Evolutionary conservation across 371 early-diverging fungal species (phyloP).

Genomic region (Mucor irregularis): DNA sequence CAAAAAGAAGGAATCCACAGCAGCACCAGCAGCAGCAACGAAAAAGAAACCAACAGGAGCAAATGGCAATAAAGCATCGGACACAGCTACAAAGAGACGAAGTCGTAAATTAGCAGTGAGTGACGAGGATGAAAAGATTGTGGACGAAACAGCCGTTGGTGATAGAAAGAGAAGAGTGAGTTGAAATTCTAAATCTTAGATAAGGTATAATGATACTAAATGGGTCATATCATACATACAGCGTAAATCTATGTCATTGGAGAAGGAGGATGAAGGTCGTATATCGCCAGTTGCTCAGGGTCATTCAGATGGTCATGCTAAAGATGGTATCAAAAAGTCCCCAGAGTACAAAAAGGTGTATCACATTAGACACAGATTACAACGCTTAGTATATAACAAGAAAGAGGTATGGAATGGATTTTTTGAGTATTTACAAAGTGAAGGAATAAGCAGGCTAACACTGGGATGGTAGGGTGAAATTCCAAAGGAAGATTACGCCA

Average conservation of each 20-base stretch:
- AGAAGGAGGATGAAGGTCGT: constrained; percentile 21
- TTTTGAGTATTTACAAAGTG: background rate
- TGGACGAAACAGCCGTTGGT: constrained; percentile 18
- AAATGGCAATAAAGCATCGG: constrained; percentile 4
- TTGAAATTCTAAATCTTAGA: no score
- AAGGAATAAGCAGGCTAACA: background rate
- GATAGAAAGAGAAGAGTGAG: constrained; percentile 41
- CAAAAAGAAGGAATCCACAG: constrained; percentile 4
- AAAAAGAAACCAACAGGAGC: constrained; percentile 21
- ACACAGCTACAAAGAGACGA: constrained; percentile 20
- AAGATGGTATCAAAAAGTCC: constrained; percentile 20
- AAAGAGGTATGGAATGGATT: constrained; percentile 32
- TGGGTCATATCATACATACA: background rate
- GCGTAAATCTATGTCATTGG: constrained; percentile 40
- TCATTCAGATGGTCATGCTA: background rate
- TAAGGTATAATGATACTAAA: no score
- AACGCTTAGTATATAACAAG: constrained; percentile 50
- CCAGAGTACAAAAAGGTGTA: constrained; percentile 41
- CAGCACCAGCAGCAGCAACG: constrained; percentile 8
- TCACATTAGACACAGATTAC: constrained; percentile 42
- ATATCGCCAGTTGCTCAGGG: constrained; percentile 8
- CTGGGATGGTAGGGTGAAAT: constrained; percentile 40
- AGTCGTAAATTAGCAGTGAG: constrained; percentile 24
- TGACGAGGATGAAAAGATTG: constrained; percentile 13
- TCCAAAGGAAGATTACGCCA: constrained; percentile 44